A percentile compares a stretch with the other conserved stretches of the same genome.
Conservation (phyloP, 2,329 filamentous ascomycete genomes). For the Fusarium haematococcum region DNA sequence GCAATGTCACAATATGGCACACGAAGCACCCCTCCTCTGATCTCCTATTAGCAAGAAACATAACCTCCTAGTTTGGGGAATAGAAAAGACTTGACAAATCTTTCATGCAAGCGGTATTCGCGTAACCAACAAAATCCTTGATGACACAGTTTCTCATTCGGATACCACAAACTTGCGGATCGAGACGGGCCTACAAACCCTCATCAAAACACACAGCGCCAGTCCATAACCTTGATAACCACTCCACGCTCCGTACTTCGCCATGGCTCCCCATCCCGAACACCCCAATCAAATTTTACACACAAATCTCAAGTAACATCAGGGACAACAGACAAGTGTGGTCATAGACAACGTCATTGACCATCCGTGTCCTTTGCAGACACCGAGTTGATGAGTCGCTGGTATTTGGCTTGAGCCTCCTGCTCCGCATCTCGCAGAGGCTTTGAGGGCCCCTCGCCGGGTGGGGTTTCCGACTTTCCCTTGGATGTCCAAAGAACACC, state of each 20-base stretch:
- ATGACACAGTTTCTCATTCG: constrained; percentile 5
- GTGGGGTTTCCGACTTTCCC: constrained; percentile 34
- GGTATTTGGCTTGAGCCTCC: constrained; percentile 51
- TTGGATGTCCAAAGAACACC: constrained; percentile 53
- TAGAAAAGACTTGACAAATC: background rate
- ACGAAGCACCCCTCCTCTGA: background rate
- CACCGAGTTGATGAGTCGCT: constrained; percentile 53
- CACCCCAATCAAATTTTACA: constrained; percentile 33
- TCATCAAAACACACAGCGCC: constrained; percentile 26
- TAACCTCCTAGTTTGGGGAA: background rate
- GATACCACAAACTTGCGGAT: background rate
- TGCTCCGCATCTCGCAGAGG: constrained; percentile 50
- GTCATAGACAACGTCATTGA: constrained; percentile 17
- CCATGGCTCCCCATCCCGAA: constrained; percentile 20
- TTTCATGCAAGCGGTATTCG: background rate
- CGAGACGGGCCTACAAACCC: background rate
- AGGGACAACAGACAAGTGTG: background rate
- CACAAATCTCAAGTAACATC: background rate
- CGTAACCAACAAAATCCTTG: background rate
- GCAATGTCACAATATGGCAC: background rate
- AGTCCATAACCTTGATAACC: constrained; percentile 21
- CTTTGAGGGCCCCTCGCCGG: constrained; percentile 32
- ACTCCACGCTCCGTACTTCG: constrained; percentile 40
- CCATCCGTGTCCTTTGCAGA: constrained; percentile 49
- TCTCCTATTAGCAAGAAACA: background rate